These are phyloP conservation scores for Pseudonitzschia delicatissima DNA, from an alignment of 108 stramenopile species.

Conservation along the genomic window DNA sequence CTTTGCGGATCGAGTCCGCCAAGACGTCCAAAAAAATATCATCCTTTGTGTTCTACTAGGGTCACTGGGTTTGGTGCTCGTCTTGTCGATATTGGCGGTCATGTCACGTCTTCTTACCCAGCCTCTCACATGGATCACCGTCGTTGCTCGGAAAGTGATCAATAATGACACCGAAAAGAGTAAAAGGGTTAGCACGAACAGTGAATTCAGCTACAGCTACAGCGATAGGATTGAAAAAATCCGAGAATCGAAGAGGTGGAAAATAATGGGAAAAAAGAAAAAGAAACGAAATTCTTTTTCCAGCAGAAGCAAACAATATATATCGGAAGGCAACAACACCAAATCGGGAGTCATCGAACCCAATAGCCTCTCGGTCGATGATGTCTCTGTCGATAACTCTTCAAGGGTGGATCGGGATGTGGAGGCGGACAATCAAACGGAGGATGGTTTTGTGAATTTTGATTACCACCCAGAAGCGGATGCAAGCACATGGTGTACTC, in stretches of 20 bases:
- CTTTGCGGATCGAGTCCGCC: constrained; percentile 26
- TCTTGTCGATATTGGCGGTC: constrained; percentile 32
- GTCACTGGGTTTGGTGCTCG: constrained; percentile 26
- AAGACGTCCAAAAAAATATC: constrained; percentile 31
- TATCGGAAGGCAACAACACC: background rate
- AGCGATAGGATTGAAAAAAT: background rate
- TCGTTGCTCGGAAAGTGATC: constrained; percentile 32
- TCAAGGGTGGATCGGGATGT: too few species aligned
- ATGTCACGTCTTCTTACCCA: constrained; percentile 37
- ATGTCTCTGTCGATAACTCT: background rate
- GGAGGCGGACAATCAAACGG: background rate
- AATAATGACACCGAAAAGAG: constrained; percentile 21
- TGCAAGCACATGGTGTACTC: constrained; percentile 22
- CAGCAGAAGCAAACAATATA: background rate
- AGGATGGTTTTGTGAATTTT: constrained; percentile 4
- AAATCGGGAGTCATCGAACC: background rate
- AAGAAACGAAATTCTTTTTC: background rate
- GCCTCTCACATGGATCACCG: constrained; percentile 49
- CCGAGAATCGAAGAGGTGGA: too few species aligned
- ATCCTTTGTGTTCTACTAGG: constrained; percentile 27
- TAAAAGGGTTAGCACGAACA: background rate
- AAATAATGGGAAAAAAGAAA: background rate
- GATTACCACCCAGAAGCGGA: background rate
- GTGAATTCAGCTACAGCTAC: background rate
- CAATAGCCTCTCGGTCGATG: background rate